Percentiles rank a stretch among this genome's conserved stretches.
These are phyloP conservation scores for Ananas comosus DNA, from an alignment of 176 grass and related monocot species.

Conservation along the genomic window DNA sequence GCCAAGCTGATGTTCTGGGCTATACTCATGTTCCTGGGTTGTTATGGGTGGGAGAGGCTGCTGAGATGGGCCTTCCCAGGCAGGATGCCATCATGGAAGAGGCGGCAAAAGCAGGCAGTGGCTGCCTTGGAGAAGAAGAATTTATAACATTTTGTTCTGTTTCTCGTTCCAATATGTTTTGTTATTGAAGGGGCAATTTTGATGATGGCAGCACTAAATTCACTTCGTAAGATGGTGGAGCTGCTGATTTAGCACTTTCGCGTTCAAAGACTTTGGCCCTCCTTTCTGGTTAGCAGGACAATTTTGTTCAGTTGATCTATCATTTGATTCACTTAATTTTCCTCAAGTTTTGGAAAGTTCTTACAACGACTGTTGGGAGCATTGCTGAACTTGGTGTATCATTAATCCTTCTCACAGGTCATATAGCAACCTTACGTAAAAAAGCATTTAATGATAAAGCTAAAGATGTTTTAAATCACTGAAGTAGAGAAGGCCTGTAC, in stretches of 20 bases:
- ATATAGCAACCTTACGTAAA: too few species aligned
- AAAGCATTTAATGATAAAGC: too few species aligned
- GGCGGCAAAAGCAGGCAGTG: constrained; percentile 64
- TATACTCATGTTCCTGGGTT: constrained; percentile 72
- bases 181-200: neutral
- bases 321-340: too few species aligned
- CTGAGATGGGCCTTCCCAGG: constrained; percentile 79
- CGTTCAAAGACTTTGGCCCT: neutral
- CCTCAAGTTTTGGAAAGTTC: too few species aligned
- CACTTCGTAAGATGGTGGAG: neutral
- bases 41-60: constrained; percentile 86
- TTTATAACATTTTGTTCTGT: constrained; percentile 21
- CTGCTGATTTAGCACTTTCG: neutral
- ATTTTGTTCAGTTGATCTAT: neutral
- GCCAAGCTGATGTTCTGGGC: constrained; percentile 86
- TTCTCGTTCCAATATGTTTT: constrained; percentile 4
- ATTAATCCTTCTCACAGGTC: too few species aligned
- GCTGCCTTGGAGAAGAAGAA: constrained; percentile 62
- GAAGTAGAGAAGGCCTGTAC: too few species aligned
- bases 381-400: too few species aligned
- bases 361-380: too few species aligned
- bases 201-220: neutral
- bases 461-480: too few species aligned
- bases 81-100: constrained; percentile 81
- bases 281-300: neutral